Evolutionary conservation across 306 rosid genomes (phyloP), one percentile per base, ranked within the genome.

Genomic region (Coriaria nepalensis): DNA sequence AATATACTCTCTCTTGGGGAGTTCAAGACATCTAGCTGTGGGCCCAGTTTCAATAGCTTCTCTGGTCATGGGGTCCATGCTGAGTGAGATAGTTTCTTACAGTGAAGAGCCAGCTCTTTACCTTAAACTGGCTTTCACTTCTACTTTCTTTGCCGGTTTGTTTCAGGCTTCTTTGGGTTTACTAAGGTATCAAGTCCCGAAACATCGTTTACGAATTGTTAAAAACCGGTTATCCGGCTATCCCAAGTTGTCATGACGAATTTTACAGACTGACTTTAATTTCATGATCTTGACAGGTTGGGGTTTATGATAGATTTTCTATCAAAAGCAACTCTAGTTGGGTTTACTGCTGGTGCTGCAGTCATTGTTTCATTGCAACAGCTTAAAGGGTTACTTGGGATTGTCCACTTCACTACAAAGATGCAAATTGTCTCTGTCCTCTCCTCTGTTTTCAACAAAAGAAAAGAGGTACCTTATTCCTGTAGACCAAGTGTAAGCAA

Each of bases 11-110:
- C 20, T 92, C 45, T 83, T 92, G 48, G 98, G 98, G 56, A 92
- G 98, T 55, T 92, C 98, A 8, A 82, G 67, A 47, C 98, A 92
- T 70, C 75, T 92, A 13, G 98, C 72, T 2, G 98, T 92, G 66
- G 98, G 98, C 10, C 98, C 98, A 11, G 98, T 85, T 45, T 92
- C 98, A 42, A 92, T 92, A 59, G 98, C 98, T 2, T 92, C 98
- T 51, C 59, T 92, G 49, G 98, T 85, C 1, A 85, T 92, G 98
- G 98, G 98, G 13, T 92, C 98, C 46, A 92, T 92, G 96, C 48
- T 92, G 13, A 86, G 75, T 9, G 98, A 85, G 53, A 55, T 55
- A 8, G 81, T 86, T 52, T 73, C 98, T 40, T 70, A 52, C 8
- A 68, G 6, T 29, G 76, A 76, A 52, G 77, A 86, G 10, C 94